A percentile compares a stretch with the other conserved stretches of the same genome.
Conservation (phyloP, 192 early-diverging fungal species). For the Rhizophagus sp. region DNA sequence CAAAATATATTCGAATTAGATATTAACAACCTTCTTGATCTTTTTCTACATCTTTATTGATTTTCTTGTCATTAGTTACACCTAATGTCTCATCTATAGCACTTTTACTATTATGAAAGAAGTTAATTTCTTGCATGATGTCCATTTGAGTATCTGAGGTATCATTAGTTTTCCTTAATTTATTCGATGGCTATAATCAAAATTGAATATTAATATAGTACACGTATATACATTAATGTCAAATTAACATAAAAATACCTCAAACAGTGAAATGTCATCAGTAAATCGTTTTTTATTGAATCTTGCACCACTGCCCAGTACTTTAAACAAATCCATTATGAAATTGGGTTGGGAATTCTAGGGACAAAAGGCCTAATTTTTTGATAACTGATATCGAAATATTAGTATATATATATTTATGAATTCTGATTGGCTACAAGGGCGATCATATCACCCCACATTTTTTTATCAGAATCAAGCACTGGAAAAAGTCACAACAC, state of each 20-base stretch:
- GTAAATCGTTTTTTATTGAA: conserved; percentile 86
- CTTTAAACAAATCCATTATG: conserved; percentile 74
- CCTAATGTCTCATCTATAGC: conserved; percentile 26
- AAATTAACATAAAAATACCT: conserved; percentile 43
- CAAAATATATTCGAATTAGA: background rate
- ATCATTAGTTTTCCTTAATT: conserved; percentile 9
- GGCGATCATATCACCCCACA: too few relatives aligned
- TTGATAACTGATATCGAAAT: too few relatives aligned
- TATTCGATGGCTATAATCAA: conserved; percentile 5
- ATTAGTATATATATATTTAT: too few relatives aligned
- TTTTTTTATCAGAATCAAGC: too few relatives aligned
- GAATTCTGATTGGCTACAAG: too few relatives aligned
- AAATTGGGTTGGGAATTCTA: background rate
- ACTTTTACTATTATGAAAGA: conserved; percentile 45
- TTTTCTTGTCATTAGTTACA: conserved; percentile 33
- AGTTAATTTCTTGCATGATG: conserved; percentile 47
- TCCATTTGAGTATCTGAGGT: conserved; percentile 19
- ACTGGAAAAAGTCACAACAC: too few relatives aligned
- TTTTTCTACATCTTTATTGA: conserved; percentile 16
- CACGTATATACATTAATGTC: background rate
- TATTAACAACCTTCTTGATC: background rate
- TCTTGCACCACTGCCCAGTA: conserved; percentile 83
- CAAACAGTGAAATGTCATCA: conserved; percentile 79
- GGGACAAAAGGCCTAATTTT: too few relatives aligned
- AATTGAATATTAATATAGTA: background rate